Conservation (phyloP, 2,329 filamentous ascomycete genomes). For the Microascus cirrosus region DNA sequence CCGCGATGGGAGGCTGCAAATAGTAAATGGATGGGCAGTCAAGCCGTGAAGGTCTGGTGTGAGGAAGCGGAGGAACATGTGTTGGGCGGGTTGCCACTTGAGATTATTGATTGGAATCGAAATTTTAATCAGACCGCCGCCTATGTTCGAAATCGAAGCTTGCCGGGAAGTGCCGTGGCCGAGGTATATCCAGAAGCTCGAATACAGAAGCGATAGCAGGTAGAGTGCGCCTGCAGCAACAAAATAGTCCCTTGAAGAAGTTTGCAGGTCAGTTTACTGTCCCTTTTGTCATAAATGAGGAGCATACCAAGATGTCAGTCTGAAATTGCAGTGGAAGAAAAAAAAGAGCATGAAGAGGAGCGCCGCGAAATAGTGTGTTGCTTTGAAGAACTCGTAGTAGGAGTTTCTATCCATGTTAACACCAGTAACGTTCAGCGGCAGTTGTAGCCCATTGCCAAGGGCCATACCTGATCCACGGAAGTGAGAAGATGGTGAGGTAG, state of each 20-base stretch:
- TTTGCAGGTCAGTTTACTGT: background rate
- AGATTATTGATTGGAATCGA: constrained; percentile 27
- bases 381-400: constrained; percentile 52
- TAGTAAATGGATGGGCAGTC: constrained; percentile 43
- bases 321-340: constrained; percentile 48
- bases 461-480: constrained; percentile 34
- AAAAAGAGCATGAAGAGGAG: constrained; percentile 46
- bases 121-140: constrained; percentile 25
- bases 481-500: constrained; percentile 42
- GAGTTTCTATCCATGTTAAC: constrained; percentile 21
- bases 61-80: constrained; percentile 42
- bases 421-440: background rate
- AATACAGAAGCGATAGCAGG: constrained; percentile 25
- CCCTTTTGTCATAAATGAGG: background rate
- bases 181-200: constrained; percentile 34
- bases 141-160: constrained; percentile 27
- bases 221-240: constrained; percentile 35
- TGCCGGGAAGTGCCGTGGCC: constrained; percentile 33
- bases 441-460: background rate
- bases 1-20: constrained; percentile 24
- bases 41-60: constrained; percentile 29
- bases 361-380: constrained; percentile 38
- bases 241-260: constrained; percentile 37
- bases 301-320: constrained; percentile 36
- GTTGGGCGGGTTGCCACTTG: constrained; percentile 39